These are phyloP conservation scores for Eucalyptus sp. DNA, from an alignment of 345 rosid species.

Conservation along the genomic window DNA sequence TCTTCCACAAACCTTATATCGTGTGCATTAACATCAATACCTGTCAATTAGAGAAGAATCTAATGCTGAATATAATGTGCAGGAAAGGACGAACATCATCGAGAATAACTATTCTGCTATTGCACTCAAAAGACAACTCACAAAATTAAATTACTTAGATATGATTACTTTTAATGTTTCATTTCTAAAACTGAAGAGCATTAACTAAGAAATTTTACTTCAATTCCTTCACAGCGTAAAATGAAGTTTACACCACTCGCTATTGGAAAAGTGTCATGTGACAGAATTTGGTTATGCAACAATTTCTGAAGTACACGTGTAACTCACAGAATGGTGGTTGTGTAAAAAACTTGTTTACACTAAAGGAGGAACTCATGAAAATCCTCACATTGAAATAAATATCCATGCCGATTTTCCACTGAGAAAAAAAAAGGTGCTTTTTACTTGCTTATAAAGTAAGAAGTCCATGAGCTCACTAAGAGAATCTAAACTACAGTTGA, in stretches of 20 bases:
- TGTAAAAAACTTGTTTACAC: too few species aligned
- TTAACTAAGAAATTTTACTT: background rate
- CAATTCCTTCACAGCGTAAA: background rate
- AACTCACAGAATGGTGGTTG: too few species aligned
- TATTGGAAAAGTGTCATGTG: background rate
- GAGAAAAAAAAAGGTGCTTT: background rate
- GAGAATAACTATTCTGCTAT: too few species aligned
- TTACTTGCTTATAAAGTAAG: background rate
- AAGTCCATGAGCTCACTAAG: background rate
- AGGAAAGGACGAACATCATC: too few species aligned
- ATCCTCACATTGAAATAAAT: too few species aligned
- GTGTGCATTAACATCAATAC: slow-evolving; percentile 73
- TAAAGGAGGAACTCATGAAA: too few species aligned
- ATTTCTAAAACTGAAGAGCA: background rate
- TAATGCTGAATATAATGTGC: background rate
- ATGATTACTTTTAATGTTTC: background rate
- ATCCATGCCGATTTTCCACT: background rate
- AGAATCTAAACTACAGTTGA: too few species aligned
- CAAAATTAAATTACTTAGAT: too few species aligned
- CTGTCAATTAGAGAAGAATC: slow-evolving; percentile 18
- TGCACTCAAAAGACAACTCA: too few species aligned
- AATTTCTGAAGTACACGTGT: background rate
- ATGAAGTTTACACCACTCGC: background rate
- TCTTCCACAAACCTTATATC: slow-evolving; percentile 97
- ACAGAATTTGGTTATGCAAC: too few species aligned